Conservation (phyloP, 2,329 filamentous ascomycete species). For the Neoscytalidium dimidiatum region DNA sequence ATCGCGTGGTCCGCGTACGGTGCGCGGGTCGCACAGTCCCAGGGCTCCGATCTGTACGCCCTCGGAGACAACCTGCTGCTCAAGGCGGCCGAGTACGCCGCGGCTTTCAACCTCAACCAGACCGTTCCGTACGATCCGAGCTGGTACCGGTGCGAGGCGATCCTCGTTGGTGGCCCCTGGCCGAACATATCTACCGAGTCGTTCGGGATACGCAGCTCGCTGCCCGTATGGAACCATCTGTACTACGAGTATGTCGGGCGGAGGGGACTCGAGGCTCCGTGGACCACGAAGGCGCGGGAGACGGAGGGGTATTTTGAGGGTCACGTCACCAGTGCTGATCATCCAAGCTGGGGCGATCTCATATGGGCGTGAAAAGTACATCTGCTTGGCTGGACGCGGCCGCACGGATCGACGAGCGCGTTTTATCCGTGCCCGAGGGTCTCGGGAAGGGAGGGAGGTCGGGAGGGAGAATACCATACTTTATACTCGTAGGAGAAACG, state of each 20-base stretch:
- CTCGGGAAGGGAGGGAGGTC: no score
- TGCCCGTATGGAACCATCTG: slow-evolving; percentile 26
- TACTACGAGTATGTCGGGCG: slow-evolving; percentile 39
- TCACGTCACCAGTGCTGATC: slow-evolving; percentile 21
- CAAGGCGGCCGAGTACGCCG: slow-evolving; percentile 41
- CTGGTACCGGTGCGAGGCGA: slow-evolving; percentile 43
- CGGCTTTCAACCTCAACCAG: slow-evolving; percentile 42
- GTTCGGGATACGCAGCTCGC: slow-evolving; percentile 25
- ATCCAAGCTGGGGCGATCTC: slow-evolving; percentile 36
- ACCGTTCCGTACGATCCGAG: slow-evolving; percentile 38
- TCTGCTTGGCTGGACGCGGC: no score
- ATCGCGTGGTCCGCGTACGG: slow-evolving; percentile 40
- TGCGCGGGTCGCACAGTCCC: slow-evolving; percentile 36
- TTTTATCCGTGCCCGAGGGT: no score
- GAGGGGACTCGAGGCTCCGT: slow-evolving; percentile 25
- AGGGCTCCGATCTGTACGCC: slow-evolving; percentile 39
- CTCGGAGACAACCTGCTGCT: slow-evolving; percentile 37
- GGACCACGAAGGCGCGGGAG: slow-evolving; percentile 24
- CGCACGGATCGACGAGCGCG: no score
- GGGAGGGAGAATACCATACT: no score
- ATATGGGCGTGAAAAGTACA: slow-evolving; percentile 27
- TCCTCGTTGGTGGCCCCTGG: slow-evolving; percentile 45
- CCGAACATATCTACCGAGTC: slow-evolving; percentile 29
- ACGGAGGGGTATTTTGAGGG: slow-evolving; percentile 23
- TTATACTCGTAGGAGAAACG: no score